Evolutionary conservation across 1,284 basidiomycete species (phyloP).

Genomic region (Ceratobasidium sp.): DNA sequence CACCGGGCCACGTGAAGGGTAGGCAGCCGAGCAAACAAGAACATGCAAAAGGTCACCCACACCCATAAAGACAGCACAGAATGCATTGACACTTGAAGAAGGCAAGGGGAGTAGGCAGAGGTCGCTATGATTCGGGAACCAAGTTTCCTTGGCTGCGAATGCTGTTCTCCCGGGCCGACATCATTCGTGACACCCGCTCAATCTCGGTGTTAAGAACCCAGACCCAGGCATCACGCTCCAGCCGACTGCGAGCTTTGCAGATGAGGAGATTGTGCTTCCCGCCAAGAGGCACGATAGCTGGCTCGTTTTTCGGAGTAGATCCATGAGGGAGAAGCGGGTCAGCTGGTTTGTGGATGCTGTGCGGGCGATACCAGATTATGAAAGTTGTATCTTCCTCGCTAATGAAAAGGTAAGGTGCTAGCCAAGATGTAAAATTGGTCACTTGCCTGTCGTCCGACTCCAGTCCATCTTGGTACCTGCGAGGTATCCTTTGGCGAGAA

Average conservation of each 20-base stretch:
- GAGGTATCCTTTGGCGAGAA: slow-evolving; percentile 66
- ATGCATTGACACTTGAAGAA: not conserved
- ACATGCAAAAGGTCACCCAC: not conserved
- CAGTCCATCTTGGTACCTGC: slow-evolving; percentile 81
- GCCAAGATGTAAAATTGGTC: not conserved
- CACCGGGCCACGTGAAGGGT: not conserved
- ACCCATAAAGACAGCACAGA: not conserved
- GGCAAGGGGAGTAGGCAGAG: not conserved
- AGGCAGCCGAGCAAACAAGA: not conserved
- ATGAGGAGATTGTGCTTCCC: slow-evolving; percentile 72
- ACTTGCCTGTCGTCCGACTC: slow-evolving; percentile 69
- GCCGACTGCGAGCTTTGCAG: slow-evolving; percentile 77
- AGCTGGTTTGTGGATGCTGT: slow-evolving; percentile 37
- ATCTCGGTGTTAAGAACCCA: slow-evolving; percentile 86
- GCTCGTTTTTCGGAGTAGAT: slow-evolving; percentile 33
- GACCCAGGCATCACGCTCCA: slow-evolving; percentile 89
- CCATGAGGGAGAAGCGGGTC: slow-evolving; percentile 16
- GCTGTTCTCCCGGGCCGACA: slow-evolving; percentile 52
- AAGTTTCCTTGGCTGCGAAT: slow-evolving; percentile 50
- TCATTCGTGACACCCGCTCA: slow-evolving; percentile 66
- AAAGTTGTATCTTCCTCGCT: slow-evolving; percentile 79
- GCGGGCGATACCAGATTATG: slow-evolving; percentile 64
- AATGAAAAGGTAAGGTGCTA: not conserved
- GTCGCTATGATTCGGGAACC: slow-evolving; percentile 15
- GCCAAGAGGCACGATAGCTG: slow-evolving; percentile 64